These are phyloP conservation scores for Cryptococcus sp. DNA, from an alignment of 1,284 basidiomycete genomes.

Conservation along the genomic window DNA sequence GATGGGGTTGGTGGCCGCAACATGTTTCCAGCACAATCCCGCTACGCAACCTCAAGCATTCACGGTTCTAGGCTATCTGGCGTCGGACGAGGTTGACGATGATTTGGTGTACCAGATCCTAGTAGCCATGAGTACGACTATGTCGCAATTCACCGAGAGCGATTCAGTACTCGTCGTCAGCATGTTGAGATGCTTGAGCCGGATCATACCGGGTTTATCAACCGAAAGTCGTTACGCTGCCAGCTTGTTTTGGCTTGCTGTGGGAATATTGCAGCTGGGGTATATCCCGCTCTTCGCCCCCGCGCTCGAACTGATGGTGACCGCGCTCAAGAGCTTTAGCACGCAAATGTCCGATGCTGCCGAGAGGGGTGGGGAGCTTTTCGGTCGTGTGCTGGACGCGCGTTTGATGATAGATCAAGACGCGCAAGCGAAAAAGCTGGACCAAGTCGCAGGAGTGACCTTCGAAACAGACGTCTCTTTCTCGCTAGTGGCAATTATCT, in stretches of 20 bases:
- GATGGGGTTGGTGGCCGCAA: constrained; percentile 89
- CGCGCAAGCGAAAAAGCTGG: constrained; percentile 65
- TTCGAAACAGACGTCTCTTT: constrained; percentile 80
- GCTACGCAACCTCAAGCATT: constrained; percentile 88
- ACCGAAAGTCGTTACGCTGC: constrained; percentile 70
- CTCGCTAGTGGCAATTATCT: constrained; percentile 74
- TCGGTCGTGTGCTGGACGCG: constrained; percentile 65
- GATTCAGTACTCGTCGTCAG: constrained; percentile 64
- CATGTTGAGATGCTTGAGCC: constrained; percentile 81
- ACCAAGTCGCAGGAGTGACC: constrained; percentile 70
- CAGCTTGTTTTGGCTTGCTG: constrained; percentile 80
- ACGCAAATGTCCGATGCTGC: constrained; percentile 58
- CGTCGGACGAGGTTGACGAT: constrained; percentile 67
- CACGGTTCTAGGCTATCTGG: constrained; percentile 76
- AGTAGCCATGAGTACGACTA: constrained; percentile 57
- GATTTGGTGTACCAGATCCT: constrained; percentile 52
- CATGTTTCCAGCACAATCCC: constrained; percentile 89
- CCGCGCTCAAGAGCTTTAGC: constrained; percentile 41
- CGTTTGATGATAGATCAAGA: constrained; percentile 61
- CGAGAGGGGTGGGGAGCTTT: constrained; percentile 48
- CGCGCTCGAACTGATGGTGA: constrained; percentile 66
- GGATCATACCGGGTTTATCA: constrained; percentile 69
- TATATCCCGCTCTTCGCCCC: constrained; percentile 70
- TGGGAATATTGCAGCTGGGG: constrained; percentile 74
- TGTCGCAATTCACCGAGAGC: constrained; percentile 42